Evolutionary conservation across 768 basidiomycete genomes (phyloP), one percentile per base, ranked within the genome.

Genomic region (Hemileccinum rubropunctum): DNA sequence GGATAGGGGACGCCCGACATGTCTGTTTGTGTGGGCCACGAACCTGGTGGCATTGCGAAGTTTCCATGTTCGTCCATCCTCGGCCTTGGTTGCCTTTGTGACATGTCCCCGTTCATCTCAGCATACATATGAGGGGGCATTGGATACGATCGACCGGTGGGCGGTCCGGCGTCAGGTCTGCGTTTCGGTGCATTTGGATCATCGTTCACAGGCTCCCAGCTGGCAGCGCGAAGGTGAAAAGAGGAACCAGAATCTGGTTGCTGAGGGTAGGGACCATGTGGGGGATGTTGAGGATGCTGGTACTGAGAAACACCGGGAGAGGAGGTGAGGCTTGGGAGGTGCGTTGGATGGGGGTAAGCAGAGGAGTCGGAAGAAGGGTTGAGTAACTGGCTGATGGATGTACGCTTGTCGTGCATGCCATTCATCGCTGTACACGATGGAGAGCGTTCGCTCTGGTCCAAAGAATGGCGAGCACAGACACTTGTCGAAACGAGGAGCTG

Each of bases 151-250:
- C 61, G 64, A 69, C 55, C 51, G 58, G 61, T 52, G 48, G 62
- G 54, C 42, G 63, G 55, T 8, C 69, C 70, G 47, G 58, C 53
- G 40, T 72, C 72, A 50, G 62, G 56, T 54, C 65, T 69, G 50
- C 69, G 68, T 32, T 69, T 66, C 43, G 63, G 59, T 41, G 71
- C 66, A 23, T 64, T 72, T 56, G 64, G 68, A 64, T 61, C 66
- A 53, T 68, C 72, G 44, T 57, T 67, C 41, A 56, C 68, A 45
- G 56, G 62, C 26, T 75, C 76, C 83, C 84, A 86, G 58, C 67
- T 81, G 6, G 84, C 84, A 11, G 82, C 79, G 35, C 81, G 76
- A n/a, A 86, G 76, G 59, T 79, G 74, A 58, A 75, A 86, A 20
- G 75, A 64, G 11, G 70, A 47, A 11, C 48, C 56, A 30, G 69